Conservation (phyloP, 495 filamentous ascomycete genomes). For the Xylaria castorea region DNA sequence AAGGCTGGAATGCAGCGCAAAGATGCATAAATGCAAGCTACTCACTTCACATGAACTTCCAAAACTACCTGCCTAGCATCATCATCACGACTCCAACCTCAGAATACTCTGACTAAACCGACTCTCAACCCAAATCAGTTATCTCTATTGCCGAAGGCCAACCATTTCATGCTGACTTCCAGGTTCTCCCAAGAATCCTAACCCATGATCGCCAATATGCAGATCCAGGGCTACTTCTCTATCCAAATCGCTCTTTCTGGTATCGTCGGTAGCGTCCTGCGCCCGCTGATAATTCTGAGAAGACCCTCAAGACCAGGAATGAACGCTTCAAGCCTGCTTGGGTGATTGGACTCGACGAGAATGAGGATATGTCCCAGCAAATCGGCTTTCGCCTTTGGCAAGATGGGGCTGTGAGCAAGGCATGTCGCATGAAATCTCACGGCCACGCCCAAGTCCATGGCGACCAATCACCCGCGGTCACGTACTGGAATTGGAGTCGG, state of each 20-base stretch:
- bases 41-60: background rate
- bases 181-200: background rate
- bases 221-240: background rate
- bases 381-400: background rate
- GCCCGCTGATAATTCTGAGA: background rate
- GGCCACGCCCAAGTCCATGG: background rate
- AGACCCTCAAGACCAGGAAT: background rate
- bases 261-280: constrained; percentile 10
- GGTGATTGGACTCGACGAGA: background rate
- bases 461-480: background rate
- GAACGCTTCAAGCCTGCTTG: background rate
- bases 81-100: background rate
- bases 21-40: background rate
- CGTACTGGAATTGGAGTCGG: background rate
- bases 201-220: background rate
- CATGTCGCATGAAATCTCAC: background rate
- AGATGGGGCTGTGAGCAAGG: background rate
- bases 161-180: constrained; percentile 6
- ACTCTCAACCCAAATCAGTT: background rate
- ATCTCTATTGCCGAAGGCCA: constrained; percentile 8
- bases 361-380: background rate
- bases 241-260: constrained; percentile 24
- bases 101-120: background rate
- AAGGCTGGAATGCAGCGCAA: too few relatives aligned
- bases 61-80: background rate